phyloP scores from a whole-genome alignment of 2,329 filamentous ascomycete species.

The Talaromyces sp. region DNA sequence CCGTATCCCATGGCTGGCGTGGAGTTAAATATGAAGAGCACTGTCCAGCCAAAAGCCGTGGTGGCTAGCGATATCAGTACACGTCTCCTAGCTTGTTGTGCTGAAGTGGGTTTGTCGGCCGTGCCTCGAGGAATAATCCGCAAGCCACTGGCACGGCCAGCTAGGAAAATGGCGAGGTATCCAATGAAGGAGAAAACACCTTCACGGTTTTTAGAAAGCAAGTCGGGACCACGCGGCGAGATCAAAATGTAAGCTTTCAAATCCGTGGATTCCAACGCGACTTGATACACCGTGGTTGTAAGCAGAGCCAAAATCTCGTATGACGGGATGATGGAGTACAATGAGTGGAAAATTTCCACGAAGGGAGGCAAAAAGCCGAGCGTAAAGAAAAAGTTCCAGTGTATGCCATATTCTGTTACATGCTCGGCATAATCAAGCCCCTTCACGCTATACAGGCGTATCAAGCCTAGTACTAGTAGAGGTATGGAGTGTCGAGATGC shows the following conservation, averaged over 20 bases:
- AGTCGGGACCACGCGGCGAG: slow-evolving; percentile 67
- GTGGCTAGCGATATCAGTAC: slow-evolving; percentile 62
- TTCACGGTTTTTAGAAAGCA: slow-evolving; percentile 88
- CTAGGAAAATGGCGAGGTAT: slow-evolving; percentile 91
- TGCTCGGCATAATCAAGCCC: slow-evolving; percentile 95
- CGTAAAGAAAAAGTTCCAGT: slow-evolving; percentile 99
- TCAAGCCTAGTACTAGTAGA: slow-evolving; percentile 71
- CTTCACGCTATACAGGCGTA: slow-evolving; percentile 86
- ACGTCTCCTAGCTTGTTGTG: slow-evolving; percentile 48
- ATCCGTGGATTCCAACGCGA: slow-evolving; percentile 69
- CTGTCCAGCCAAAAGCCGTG: slow-evolving; percentile 66
- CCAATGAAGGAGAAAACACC: slow-evolving; percentile 93
- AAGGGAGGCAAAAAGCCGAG: slow-evolving; percentile 84
- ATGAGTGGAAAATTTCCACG: slow-evolving; percentile 74
- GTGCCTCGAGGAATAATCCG: slow-evolving; percentile 66
- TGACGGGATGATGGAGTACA: slow-evolving; percentile 68
- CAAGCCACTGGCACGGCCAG: slow-evolving; percentile 79
- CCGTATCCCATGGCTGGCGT: slow-evolving; percentile 67
- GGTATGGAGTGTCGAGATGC: slow-evolving; percentile 80
- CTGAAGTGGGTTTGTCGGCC: slow-evolving; percentile 41
- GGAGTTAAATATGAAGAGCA: slow-evolving; percentile 67
- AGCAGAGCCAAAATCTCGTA: slow-evolving; percentile 72
- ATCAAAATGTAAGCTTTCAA: slow-evolving; percentile 80
- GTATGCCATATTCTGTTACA: slow-evolving; percentile 93
- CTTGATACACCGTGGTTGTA: slow-evolving; percentile 68